Percentiles rank a stretch among this genome's conserved stretches.
phyloP scores from a whole-genome alignment of 805 yeast genomes.

The Jamesozyma spencerorum region DNA sequence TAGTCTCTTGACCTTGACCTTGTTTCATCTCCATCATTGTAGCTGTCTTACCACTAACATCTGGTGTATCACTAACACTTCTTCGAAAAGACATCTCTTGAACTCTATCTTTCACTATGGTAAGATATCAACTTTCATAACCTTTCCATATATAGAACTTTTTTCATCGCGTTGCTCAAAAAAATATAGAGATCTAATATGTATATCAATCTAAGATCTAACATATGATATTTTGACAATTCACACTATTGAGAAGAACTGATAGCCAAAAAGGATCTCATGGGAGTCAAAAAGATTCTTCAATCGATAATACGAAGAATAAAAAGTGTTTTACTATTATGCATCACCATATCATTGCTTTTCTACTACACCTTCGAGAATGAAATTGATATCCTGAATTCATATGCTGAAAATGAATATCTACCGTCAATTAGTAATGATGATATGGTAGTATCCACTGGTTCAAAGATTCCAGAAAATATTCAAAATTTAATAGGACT shows the following conservation, averaged over 20 bases:
- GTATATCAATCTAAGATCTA: too few species aligned
- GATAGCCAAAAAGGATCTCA: constrained; percentile 6
- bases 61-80: neutral
- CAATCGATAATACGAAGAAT: constrained; percentile 13
- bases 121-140: neutral
- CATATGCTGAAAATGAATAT: constrained; percentile 30
- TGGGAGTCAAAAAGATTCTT: constrained; percentile 12
- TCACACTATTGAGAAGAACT: too few species aligned
- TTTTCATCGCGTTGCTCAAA: too few species aligned
- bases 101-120: too few species aligned
- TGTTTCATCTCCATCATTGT: neutral
- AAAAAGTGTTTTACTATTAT: constrained; percentile 22
- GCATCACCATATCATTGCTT: constrained; percentile 23
- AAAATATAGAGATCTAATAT: too few species aligned
- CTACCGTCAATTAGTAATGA: constrained; percentile 23
- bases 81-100: neutral
- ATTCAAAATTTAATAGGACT: neutral
- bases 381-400: constrained; percentile 29
- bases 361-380: constrained; percentile 31
- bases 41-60: neutral
- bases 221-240: too few species aligned
- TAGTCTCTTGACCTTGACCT: neutral
- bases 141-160: too few species aligned
- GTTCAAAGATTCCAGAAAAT: neutral
- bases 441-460: neutral